A percentile compares a stretch with the other conserved stretches of the same genome.
phyloP scores from a whole-genome alignment of 495 filamentous ascomycete species.

The Aspergillus ellipticus region DNA sequence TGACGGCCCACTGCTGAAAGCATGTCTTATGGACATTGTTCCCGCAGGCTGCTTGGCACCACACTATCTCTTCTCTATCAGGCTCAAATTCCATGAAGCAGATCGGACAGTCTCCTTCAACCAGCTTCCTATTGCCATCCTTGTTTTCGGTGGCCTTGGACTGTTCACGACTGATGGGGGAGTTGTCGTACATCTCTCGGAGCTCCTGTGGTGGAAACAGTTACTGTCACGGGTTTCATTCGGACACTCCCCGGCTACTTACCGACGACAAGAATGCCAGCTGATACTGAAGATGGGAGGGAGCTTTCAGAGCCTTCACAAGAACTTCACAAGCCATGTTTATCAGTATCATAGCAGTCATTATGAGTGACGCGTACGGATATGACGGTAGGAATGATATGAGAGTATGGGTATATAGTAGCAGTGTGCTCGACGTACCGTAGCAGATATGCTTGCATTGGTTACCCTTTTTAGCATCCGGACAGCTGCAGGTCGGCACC shows the following conservation, averaged over 20 bases:
- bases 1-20: constrained; percentile 66
- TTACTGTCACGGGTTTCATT: not conserved
- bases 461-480: constrained; percentile 56
- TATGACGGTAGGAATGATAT: not conserved
- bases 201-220: constrained; percentile 49
- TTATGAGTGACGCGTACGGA: constrained; percentile 10
- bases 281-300: constrained; percentile 64
- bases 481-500: constrained; percentile 64
- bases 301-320: constrained; percentile 61
- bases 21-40: constrained; percentile 75
- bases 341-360: constrained; percentile 9
- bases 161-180: constrained; percentile 27
- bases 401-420: not conserved
- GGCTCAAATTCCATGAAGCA: constrained; percentile 67
- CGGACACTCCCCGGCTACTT: constrained; percentile 10
- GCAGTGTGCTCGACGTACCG: constrained; percentile 30
- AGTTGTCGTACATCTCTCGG: constrained; percentile 36
- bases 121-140: constrained; percentile 52
- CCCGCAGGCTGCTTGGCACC: constrained; percentile 69
- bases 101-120: constrained; percentile 77
- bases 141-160: constrained; percentile 16
- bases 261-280: constrained; percentile 61
- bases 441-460: constrained; percentile 77
- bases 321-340: constrained; percentile 48
- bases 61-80: constrained; percentile 56